A percentile compares a stretch with the other conserved stretches of the same genome.
These are phyloP conservation scores for Lithohypha guttulata DNA, from an alignment of 2,329 filamentous ascomycete genomes.

Conservation along the genomic window DNA sequence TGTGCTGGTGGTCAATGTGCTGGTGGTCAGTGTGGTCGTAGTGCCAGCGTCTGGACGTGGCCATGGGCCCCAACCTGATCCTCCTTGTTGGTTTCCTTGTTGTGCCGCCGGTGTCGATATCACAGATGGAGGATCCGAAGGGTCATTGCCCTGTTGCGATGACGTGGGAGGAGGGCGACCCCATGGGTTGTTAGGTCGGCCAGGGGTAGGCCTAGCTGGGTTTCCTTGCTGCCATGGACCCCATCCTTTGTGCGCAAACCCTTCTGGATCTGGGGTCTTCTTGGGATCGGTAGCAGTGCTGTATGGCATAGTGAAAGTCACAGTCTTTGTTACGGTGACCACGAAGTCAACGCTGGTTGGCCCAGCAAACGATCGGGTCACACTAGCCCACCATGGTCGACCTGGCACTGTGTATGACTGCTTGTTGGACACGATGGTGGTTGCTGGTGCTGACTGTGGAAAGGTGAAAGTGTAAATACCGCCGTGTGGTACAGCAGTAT, in stretches of 20 bases:
- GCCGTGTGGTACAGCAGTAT: slow-evolving; percentile 11
- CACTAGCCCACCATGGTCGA: slow-evolving; percentile 14
- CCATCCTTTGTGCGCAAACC: slow-evolving; percentile 6
- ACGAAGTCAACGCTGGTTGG: slow-evolving; percentile 16
- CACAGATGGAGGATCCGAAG: too few relatives aligned
- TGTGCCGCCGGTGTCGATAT: too few relatives aligned
- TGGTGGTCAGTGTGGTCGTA: too few relatives aligned
- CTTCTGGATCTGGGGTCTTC: slow-evolving; percentile 11
- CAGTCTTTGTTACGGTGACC: slow-evolving; percentile 16
- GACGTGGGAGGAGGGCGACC: too few relatives aligned
- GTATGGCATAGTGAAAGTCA: slow-evolving; percentile 4
- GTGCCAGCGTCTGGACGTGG: too few relatives aligned
- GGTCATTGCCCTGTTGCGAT: too few relatives aligned
- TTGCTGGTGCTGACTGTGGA: slow-evolving; percentile 11
- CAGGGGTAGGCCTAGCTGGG: too few relatives aligned
- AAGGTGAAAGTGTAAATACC: slow-evolving; percentile 19
- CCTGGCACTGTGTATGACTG: slow-evolving; percentile 14
- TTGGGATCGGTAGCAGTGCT: slow-evolving; percentile 1
- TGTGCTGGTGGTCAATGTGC: too few relatives aligned
- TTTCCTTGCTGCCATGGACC: not conserved
- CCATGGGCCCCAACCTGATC: too few relatives aligned
- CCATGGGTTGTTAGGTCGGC: too few relatives aligned
- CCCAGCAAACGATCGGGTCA: slow-evolving; percentile 11
- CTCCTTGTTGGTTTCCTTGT: too few relatives aligned
- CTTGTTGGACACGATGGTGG: slow-evolving; percentile 7